Percentiles rank a stretch among this genome's conserved stretches.
Conservation (phyloP, 1,139 yeast species). For the Candida tropicalis region DNA sequence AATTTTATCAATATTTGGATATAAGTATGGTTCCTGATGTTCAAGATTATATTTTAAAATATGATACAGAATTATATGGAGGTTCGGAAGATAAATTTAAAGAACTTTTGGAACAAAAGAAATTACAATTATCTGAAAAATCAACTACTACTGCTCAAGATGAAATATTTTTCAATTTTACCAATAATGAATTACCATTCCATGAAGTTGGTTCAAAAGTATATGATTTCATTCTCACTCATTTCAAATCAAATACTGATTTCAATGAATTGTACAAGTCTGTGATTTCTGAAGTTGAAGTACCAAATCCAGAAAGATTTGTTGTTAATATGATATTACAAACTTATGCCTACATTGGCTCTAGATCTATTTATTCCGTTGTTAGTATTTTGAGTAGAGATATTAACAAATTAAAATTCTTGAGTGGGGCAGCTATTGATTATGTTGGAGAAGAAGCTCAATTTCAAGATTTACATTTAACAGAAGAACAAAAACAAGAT, state of each 20-base stretch:
- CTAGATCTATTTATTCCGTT: conserved; percentile 87
- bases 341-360: conserved; percentile 79
- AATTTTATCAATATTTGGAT: conserved; percentile 67
- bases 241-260: conserved; percentile 44
- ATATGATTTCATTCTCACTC: conserved; percentile 45
- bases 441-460: conserved; percentile 31
- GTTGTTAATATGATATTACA: conserved; percentile 67
- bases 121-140: conserved; percentile 28
- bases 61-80: conserved; percentile 44
- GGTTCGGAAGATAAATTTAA: conserved; percentile 29
- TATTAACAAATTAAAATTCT: conserved; percentile 49
- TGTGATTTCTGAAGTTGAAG: conserved; percentile 22
- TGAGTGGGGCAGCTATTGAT: conserved; percentile 37
- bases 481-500: conserved; percentile 32
- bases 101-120: conserved; percentile 34
- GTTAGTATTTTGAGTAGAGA: conserved; percentile 67
- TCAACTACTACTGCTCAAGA: conserved; percentile 40
- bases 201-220: conserved; percentile 40
- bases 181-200: conserved; percentile 41
- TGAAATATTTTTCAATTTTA: conserved; percentile 41
- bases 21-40: conserved; percentile 33
- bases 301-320: conserved; percentile 43
- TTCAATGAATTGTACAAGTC: conserved; percentile 38
- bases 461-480: conserved; percentile 42
- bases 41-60: conserved; percentile 31